Conservation (phyloP, 148 eudicot genomes). For the Fallopia convolvulus region DNA sequence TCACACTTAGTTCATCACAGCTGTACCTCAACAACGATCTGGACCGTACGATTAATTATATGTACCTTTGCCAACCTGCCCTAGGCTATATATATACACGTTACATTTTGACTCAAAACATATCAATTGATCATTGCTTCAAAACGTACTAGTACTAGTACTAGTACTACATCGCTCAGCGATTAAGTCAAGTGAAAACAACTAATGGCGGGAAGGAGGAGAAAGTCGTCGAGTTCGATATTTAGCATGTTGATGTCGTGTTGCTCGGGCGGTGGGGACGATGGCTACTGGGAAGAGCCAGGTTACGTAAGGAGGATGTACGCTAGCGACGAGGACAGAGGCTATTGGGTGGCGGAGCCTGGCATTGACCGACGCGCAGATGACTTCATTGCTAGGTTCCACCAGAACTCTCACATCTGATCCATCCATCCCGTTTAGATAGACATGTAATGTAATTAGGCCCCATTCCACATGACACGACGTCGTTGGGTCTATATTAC, state of each 20-base stretch:
- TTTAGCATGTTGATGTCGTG: neutral
- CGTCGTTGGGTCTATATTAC: neutral
- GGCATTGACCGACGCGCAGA: constrained; percentile 1
- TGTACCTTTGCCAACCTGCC: too few species aligned
- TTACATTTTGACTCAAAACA: too few species aligned
- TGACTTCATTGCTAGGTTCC: neutral
- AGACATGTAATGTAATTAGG: too few species aligned
- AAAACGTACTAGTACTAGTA: too few species aligned
- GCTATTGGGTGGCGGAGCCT: neutral
- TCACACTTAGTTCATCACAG: neutral
- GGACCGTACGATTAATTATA: too few species aligned
- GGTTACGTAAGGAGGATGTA: neutral
- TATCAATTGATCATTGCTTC: too few species aligned
- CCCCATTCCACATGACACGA: too few species aligned
- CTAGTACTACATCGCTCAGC: neutral
- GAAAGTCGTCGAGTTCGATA: neutral
- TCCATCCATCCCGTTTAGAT: too few species aligned
- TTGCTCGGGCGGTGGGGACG: neutral
- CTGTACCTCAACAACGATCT: neutral
- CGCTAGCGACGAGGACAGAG: neutral
- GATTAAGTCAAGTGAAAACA: neutral
- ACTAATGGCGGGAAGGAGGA: constrained; percentile 5
- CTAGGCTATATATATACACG: too few species aligned
- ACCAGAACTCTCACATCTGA: neutral
- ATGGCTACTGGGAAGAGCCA: neutral